phyloP scores from a whole-genome alignment of 306 rosid genomes.

The Cotoneaster glaucophyllus region DNA sequence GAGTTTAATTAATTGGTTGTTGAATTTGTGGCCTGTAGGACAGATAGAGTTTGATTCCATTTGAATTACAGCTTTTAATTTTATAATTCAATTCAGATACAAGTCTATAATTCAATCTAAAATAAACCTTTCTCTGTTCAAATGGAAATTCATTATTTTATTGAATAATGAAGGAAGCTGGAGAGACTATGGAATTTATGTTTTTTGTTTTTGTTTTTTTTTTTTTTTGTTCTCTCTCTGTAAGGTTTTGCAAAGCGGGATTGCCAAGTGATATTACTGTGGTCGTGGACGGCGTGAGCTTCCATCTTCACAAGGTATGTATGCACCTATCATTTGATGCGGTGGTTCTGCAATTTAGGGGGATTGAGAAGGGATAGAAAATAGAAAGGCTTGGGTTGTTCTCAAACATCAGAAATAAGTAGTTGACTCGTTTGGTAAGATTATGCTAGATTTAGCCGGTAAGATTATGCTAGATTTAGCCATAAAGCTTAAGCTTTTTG shows the following conservation, averaged over 20 bases:
- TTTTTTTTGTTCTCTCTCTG: not conserved
- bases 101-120: not conserved
- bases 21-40: not conserved
- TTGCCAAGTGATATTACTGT: constrained; percentile 64
- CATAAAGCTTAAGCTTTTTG: too few species aligned
- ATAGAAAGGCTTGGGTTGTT: not conserved
- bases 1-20: not conserved
- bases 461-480: too few species aligned
- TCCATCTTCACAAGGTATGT: constrained; percentile 93
- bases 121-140: not conserved
- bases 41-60: not conserved
- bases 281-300: constrained; percentile 49
- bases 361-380: not conserved
- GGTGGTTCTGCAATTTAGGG: not conserved
- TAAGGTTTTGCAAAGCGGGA: constrained; percentile 66
- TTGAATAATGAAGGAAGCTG: not conserved
- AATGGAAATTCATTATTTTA: not conserved
- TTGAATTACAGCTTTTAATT: not conserved
- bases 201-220: constrained; percentile 7
- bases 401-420: not conserved
- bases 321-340: not conserved
- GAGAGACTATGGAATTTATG: not conserved
- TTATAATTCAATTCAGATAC: not conserved
- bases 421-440: not conserved
- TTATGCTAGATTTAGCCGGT: too few species aligned